Conservation (phyloP, 2,329 filamentous ascomycete species). For the Tolypocladium nubicola region DNA sequence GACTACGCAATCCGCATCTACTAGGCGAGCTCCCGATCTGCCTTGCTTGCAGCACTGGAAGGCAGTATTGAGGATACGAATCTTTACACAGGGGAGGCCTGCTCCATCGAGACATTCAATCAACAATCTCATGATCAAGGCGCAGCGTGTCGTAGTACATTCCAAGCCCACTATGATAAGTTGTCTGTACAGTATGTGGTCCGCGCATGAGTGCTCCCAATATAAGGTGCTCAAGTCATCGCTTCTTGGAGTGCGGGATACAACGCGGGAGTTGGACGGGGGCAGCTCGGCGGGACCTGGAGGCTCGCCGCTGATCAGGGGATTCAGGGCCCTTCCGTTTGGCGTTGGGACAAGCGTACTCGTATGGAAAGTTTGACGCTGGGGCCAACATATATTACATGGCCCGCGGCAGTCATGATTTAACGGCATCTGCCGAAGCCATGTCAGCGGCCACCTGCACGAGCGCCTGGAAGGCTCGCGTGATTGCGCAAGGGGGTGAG, state of each 20-base stretch:
- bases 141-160: too few relatives aligned
- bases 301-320: background rate
- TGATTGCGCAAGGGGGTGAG: background rate
- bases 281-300: background rate
- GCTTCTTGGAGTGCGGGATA: too few relatives aligned
- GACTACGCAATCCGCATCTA: too few relatives aligned
- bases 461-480: background rate
- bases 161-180: too few relatives aligned
- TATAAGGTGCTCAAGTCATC: too few relatives aligned
- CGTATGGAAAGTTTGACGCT: too few relatives aligned
- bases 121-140: too few relatives aligned
- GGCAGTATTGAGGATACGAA: too few relatives aligned
- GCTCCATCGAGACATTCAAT: too few relatives aligned
- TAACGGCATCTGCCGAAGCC: background rate
- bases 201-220: background rate
- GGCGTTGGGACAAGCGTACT: background rate
- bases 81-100: too few relatives aligned
- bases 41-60: too few relatives aligned
- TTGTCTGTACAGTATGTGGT: background rate
- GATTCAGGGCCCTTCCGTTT: background rate
- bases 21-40: too few relatives aligned
- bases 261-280: background rate
- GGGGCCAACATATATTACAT: background rate
- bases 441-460: background rate
- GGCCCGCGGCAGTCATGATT: background rate